These are phyloP conservation scores for Globisporangium apiculatum DNA, from an alignment of 352 stramenopile genomes.

Conservation along the genomic window DNA sequence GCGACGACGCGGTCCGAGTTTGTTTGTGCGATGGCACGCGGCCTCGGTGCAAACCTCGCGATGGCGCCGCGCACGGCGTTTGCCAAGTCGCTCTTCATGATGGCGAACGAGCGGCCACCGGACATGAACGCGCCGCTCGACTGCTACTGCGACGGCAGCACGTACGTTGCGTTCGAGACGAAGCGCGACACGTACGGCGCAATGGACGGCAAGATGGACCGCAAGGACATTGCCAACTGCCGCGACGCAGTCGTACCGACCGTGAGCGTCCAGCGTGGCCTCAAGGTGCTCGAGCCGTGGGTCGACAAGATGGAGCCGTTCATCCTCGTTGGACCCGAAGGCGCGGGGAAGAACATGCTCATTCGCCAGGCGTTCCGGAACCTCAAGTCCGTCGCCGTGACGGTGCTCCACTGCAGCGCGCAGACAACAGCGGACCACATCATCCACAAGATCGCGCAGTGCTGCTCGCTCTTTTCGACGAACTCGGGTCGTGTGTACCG, in stretches of 20 bases:
- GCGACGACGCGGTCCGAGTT: conserved; percentile 82
- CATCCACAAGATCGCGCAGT: conserved; percentile 93
- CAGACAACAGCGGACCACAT: conserved; percentile 92
- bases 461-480: conserved; percentile 91
- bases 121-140: conserved; percentile 85
- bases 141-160: conserved; percentile 75
- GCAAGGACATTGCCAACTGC: conserved; percentile 29
- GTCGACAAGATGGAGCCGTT: conserved; percentile 92
- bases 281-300: conserved; percentile 89
- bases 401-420: conserved; percentile 92
- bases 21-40: conserved; percentile 87
- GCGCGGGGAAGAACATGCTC: conserved; percentile 93
- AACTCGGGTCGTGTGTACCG: conserved; percentile 89
- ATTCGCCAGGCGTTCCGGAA: conserved; percentile 87
- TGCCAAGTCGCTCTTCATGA: conserved; percentile 89
- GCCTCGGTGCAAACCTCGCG: conserved; percentile 89
- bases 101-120: conserved; percentile 85
- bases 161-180: conserved; percentile 69
- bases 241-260: conserved; percentile 65
- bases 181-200: conserved; percentile 73
- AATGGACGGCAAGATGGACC: conserved; percentile 60
- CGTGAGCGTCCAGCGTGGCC: conserved; percentile 75
- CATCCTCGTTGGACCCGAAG: conserved; percentile 92
- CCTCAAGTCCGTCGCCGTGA: conserved; percentile 67
- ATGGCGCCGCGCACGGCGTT: conserved; percentile 71